A percentile compares a stretch with the other conserved stretches of the same genome.
Conservation (phyloP, 83 land plant species). For the Isoetes engelmannii region DNA sequence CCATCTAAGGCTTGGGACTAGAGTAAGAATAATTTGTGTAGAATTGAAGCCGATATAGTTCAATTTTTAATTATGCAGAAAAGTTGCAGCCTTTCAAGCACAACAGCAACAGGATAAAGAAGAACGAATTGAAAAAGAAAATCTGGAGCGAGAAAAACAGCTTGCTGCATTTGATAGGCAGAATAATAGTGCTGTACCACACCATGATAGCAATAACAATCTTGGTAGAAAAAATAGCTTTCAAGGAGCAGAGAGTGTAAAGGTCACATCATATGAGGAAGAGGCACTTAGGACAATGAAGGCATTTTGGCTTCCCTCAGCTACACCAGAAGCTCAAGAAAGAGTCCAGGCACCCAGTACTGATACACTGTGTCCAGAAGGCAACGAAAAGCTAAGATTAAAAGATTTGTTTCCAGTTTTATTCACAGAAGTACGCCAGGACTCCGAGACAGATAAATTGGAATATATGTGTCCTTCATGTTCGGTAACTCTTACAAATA, state of each 20-base stretch:
- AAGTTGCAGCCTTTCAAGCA: constrained; percentile 52
- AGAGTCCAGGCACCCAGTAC: constrained; percentile 70
- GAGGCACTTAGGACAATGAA: constrained; percentile 97
- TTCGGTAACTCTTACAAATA: constrained; percentile 79
- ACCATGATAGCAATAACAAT: constrained; percentile 38
- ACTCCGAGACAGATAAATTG: constrained; percentile 27
- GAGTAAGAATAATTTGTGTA: background rate
- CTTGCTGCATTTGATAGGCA: constrained; percentile 93
- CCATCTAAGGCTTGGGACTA: background rate
- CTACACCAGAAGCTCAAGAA: constrained; percentile 82
- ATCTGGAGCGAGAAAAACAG: constrained; percentile 64
- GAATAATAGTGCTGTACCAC: constrained; percentile 91
- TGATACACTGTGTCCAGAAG: constrained; percentile 83
- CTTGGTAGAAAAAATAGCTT: constrained; percentile 48
- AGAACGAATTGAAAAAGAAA: constrained; percentile 63
- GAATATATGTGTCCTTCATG: constrained; percentile 85
- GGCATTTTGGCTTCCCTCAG: constrained; percentile 98
- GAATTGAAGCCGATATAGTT: background rate
- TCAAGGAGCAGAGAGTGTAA: constrained; percentile 98
- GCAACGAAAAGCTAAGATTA: constrained; percentile 84
- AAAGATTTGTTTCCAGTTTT: constrained; percentile 66
- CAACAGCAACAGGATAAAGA: constrained; percentile 84
- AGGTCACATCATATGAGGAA: constrained; percentile 83
- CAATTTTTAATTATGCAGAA: constrained; percentile 40
- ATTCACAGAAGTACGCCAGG: constrained; percentile 50